Base-by-base conservation (phyloP, 306 rosid genomes). In the Quercus mongolica region DNA sequence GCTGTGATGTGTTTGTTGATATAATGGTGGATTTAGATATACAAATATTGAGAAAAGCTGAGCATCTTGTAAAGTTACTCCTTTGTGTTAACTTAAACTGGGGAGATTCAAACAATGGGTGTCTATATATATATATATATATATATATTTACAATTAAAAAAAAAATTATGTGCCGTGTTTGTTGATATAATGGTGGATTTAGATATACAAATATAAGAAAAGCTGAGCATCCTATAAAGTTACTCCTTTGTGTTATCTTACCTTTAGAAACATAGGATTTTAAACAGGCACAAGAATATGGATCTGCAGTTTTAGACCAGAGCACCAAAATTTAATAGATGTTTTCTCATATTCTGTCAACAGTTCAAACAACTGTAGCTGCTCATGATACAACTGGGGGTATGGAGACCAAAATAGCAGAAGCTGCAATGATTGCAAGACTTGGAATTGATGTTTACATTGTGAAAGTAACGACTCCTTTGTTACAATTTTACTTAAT, bases 401-500 rank as follows among this genome's bases (percentile, higher is more conserved):
- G 99, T 46, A 94, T 94, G 97, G 62, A 76, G 83, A 86, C 99
- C 70, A 92, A 92, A 88, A 85, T 92, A 83, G 58, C 90, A 17
- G 97, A 94, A 80, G 97, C 99, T 55, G 99, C 99, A 70, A 73
- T 86, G 90, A 91, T 94, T 81, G 97, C 99, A 72, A 92, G 85
- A 81, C 91, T 90, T 14, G 99, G 97, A 71, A 92, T 94, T 57
- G 89, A 92, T 75, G 97, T 95, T 69, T 90, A 87, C 85, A 95
- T 95, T 30, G 99, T 92, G 21, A 86, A 92, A 81, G 97, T 35
- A 35, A 35, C 0, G 8, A 35, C 41, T 35, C 41, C 41, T 35
- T 35, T 35, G 41, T 35, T 35, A 35, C 41, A 35, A 35, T 35
- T 35, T 35, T 35, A 35, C 41, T 5, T 35, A 5, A 35, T 5